Conservation (phyloP, 768 basidiomycete species). For the Cystoderma amianthinum region DNA sequence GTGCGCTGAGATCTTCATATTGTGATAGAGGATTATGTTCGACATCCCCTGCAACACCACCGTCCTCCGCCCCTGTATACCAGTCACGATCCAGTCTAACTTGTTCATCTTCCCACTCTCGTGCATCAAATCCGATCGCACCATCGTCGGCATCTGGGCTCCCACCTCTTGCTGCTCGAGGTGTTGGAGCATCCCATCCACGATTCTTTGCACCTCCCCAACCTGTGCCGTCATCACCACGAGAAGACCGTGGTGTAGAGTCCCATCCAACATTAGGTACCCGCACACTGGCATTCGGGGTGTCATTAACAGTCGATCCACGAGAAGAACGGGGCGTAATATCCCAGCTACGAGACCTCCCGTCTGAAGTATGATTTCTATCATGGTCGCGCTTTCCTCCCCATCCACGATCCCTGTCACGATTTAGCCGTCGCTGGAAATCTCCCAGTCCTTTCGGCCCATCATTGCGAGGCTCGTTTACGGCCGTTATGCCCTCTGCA, state of each 20-base stretch:
- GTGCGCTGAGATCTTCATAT: conserved; percentile 75
- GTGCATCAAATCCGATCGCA: conserved; percentile 58
- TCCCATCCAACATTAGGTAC: conserved; percentile 95
- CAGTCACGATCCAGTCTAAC: conserved; percentile 88
- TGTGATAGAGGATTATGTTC: conserved; percentile 91
- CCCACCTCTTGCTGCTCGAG: conserved; percentile 54
- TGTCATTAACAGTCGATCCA: conserved; percentile 37
- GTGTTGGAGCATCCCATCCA: conserved; percentile 83
- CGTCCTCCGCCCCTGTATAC: conserved; percentile 92
- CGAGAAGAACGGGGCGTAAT: conserved; percentile 58
- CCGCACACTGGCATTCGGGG: conserved; percentile 64
- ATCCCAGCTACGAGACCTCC: conserved; percentile 38
- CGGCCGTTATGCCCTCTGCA: conserved; percentile 67
- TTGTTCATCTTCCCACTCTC: conserved; percentile 99
- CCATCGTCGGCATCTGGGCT: conserved; percentile 67
- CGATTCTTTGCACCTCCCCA: conserved; percentile 55
- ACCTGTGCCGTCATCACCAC: conserved; percentile 48
- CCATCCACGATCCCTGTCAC: conserved; percentile 51
- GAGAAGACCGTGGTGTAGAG: conserved; percentile 68
- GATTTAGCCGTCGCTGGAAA: conserved; percentile 88
- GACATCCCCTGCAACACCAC: conserved; percentile 79
- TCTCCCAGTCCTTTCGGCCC: conserved; percentile 81
- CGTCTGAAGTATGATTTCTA: conserved; percentile 16
- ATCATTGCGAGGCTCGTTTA: conserved; percentile 46
- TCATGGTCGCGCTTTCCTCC: conserved; percentile 31